Evolutionary conservation across 108 stramenopile genomes (phyloP).

Genomic region (Nitzschia putrida): DNA sequence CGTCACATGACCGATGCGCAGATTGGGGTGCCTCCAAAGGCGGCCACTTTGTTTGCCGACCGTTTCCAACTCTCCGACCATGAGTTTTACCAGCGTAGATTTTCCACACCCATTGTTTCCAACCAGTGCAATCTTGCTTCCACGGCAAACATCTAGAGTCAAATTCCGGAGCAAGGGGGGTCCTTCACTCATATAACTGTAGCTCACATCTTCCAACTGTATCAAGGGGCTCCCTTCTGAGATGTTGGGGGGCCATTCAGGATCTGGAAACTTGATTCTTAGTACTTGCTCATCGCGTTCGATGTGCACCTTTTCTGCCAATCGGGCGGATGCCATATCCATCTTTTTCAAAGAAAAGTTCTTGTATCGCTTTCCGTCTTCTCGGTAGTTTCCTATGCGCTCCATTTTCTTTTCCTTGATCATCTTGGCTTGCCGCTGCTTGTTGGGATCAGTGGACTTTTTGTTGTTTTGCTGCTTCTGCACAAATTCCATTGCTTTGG

Average conservation of each 20-base stretch:
- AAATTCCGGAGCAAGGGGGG: slow-evolving; percentile 33
- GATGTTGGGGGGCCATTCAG: slow-evolving; percentile 55
- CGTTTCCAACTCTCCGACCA: slow-evolving; percentile 68
- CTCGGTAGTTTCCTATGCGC: slow-evolving; percentile 65
- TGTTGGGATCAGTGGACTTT: slow-evolving; percentile 63
- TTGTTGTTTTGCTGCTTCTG: slow-evolving; percentile 61
- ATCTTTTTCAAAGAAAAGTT: slow-evolving; percentile 44
- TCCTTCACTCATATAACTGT: slow-evolving; percentile 52
- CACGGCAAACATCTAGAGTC: slow-evolving; percentile 58
- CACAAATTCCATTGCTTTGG: slow-evolving; percentile 64
- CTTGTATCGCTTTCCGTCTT: slow-evolving; percentile 66
- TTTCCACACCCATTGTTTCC: slow-evolving; percentile 90
- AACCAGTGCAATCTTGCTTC: slow-evolving; percentile 80
- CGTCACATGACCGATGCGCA: slow-evolving; percentile 78
- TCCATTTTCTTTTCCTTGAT: slow-evolving; percentile 68
- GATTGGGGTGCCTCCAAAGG: slow-evolving; percentile 57
- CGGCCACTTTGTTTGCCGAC: slow-evolving; percentile 44
- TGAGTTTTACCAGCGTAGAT: slow-evolving; percentile 80
- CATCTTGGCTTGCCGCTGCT: slow-evolving; percentile 73
- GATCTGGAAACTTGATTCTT: slow-evolving; percentile 63
- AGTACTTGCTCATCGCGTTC: slow-evolving; percentile 72
- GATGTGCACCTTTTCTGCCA: slow-evolving; percentile 58
- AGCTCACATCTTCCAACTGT: slow-evolving; percentile 69
- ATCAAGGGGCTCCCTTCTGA: slow-evolving; percentile 65
- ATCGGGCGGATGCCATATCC: slow-evolving; percentile 38